phyloP scores from a whole-genome alignment of 2,329 filamentous ascomycete species.

The Fusarium aywerte region DNA sequence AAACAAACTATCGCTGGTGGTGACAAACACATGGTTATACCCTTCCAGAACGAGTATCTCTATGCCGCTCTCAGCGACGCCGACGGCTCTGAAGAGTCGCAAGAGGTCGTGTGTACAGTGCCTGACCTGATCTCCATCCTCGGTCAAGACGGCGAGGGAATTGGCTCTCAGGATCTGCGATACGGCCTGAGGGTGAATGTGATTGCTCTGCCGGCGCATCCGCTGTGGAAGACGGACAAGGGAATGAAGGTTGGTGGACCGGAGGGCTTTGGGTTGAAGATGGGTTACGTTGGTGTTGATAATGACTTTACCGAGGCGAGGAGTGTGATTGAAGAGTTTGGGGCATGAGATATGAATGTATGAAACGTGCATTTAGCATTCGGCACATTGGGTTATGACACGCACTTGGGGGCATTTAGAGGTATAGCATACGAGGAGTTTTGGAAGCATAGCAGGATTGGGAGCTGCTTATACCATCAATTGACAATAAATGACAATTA shows the following conservation, averaged over 20 bases:
- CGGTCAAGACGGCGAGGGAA: slow-evolving; percentile 59
- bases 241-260: slow-evolving; percentile 51
- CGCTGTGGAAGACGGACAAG: slow-evolving; percentile 58
- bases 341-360: slow-evolving; percentile 8
- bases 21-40: slow-evolving; percentile 52
- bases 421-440: neutral
- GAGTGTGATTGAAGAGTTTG: slow-evolving; percentile 64
- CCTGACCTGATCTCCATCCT: slow-evolving; percentile 53
- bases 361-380: neutral
- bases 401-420: neutral
- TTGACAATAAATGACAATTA: neutral
- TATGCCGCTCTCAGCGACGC: slow-evolving; percentile 52
- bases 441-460: neutral
- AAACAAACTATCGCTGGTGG: slow-evolving; percentile 20
- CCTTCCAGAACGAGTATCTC: slow-evolving; percentile 57
- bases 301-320: slow-evolving; percentile 56
- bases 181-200: slow-evolving; percentile 63
- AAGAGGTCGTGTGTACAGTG: slow-evolving; percentile 51
- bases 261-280: slow-evolving; percentile 49
- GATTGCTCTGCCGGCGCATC: slow-evolving; percentile 61
- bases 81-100: slow-evolving; percentile 45
- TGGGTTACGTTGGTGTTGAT: slow-evolving; percentile 45
- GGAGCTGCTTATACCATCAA: neutral
- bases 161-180: slow-evolving; percentile 61
- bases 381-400: neutral